Base-by-base conservation (phyloP, 2,329 filamentous ascomycete genomes). In the Paraconiothyrium brasiliense region DNA sequence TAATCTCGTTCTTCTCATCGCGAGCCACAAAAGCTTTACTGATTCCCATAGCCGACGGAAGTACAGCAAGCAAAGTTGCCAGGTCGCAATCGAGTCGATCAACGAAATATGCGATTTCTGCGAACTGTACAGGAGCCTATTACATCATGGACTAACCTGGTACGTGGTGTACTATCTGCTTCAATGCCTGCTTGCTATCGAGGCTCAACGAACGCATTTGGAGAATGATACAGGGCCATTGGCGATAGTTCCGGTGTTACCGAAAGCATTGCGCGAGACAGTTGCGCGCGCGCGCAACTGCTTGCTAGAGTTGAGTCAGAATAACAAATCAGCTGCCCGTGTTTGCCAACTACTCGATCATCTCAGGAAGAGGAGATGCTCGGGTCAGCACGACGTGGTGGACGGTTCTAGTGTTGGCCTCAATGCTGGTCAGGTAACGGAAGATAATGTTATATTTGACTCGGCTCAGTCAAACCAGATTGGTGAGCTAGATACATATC, bases 81-180 rank as follows among this genome's bases (percentile, higher is more conserved):
- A 48, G 27, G 3, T 48, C 13, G 46, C 46, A 5, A 30, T 27
- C 1, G 27, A 32, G 14, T 30, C 13, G 2, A 27, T 16, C 22
- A 16, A 16, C 22, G 27, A 48, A 6, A 30, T 48, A 14, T 48
- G 22, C 22, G 27, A 48, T 48, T 48, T 48, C 13, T 48, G 46
- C 10, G 46, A 48, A 14, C 22, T 3, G 14, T 8, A 48, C 27
- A 13, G 11, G 24, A 11, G 10, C 14, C 46, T 27, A 48, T 22
- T 48, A 16, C 46, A 48, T 16, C 13, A 32, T 32, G 46, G 46
- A 30, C 9, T 48, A 2, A 48, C 22, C 1, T 48, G 46, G 46
- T 48, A 48, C 30, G 13, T 48, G 8, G 46, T 48, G 22, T 48
- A 48, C 27, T 48, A 48, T 30, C 9, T 48, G 13, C 46, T 48